Evolutionary conservation across 352 stramenopile genomes (phyloP), one percentile per base, ranked within the genome.

Genomic region (Globisporangium paroecandrum): DNA sequence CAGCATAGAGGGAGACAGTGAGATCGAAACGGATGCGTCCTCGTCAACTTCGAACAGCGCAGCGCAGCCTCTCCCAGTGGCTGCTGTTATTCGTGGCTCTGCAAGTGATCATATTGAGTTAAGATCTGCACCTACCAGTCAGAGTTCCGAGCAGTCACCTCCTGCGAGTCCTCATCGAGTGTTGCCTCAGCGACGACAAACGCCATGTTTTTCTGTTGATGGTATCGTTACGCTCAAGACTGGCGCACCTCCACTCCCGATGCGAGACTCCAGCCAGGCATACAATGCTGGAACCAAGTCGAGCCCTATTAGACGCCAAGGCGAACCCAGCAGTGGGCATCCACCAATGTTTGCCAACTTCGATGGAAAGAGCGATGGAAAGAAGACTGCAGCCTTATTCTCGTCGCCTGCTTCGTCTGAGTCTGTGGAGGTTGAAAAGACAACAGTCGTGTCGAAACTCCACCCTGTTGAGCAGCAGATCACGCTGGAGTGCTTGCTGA

Each of bases 401-500:
- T 7, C 36, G 20, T 34, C 9, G 27, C 36, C 27, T 43, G 43
- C 27, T 32, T 57, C 56, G 12, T 15, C 54, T 24, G n/a, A 10
- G 34, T 43, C 36, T n/a, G 36, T 47, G 7, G 25, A 32, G 9
- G 24, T 41, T 18, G n/a, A 34, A 4, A 55, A 34, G 13, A n/a
- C 41, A 60, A 49, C 51, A 29, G 27, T 34, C 22, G 18, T 47
- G 6, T 47, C 38, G 38, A 57, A 66, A n/a, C 4, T 22, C n/a
- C 22, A 9, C 7, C 12, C 29, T 36, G 36, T 5, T 29, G 55
- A 61, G 25, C 20, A 12, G 3, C 29, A 60, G 1, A 25, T 88
- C 25, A 90, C 81, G 1, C 59, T 94, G 46, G 78, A 90, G 46
- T 68, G 25, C 9, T 62, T 93, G 24, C 68, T 94, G 32, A 82